These are phyloP conservation scores for Curvularia sp. DNA, from an alignment of 2,329 filamentous ascomycete genomes.

Conservation along the genomic window DNA sequence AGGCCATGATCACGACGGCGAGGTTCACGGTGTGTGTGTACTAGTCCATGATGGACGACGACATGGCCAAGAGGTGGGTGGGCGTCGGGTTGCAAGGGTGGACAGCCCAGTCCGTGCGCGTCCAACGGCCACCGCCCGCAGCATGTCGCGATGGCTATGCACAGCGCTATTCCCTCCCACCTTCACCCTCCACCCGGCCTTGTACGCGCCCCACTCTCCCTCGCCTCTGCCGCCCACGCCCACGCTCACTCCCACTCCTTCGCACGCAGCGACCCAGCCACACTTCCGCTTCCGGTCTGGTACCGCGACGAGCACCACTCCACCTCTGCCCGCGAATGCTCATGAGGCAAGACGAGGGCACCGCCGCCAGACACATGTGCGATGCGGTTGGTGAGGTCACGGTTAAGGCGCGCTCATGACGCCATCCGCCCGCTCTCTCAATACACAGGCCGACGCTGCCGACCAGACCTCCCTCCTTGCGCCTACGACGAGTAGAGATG, in stretches of 20 bases:
- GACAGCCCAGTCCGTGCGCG: constrained; percentile 14
- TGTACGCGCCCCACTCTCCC: constrained; percentile 22
- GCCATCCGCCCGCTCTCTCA: constrained; percentile 50
- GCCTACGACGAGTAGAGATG: constrained; percentile 58
- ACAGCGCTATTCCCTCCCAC: constrained; percentile 8
- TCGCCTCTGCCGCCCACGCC: constrained; percentile 18
- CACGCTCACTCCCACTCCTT: not conserved
- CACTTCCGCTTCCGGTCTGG: constrained; percentile 21
- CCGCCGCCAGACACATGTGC: constrained; percentile 43
- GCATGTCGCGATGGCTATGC: constrained; percentile 15
- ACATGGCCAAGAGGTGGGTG: not conserved
- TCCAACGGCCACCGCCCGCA: constrained; percentile 15
- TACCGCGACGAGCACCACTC: constrained; percentile 20
- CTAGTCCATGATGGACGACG: too few relatives aligned
- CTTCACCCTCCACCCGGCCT: constrained; percentile 12
- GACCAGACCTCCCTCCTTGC: constrained; percentile 53
- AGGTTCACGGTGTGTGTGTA: not conserved
- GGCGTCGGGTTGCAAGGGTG: not conserved
- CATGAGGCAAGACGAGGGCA: constrained; percentile 46
- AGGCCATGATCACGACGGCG: constrained; percentile 26
- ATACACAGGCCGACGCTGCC: constrained; percentile 47
- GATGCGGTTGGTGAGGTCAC: constrained; percentile 47
- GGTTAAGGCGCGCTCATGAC: constrained; percentile 54
- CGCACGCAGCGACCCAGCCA: constrained; percentile 22
- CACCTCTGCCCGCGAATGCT: constrained; percentile 33